Conservation (phyloP, 495 filamentous ascomycete genomes). For the Aspergillus nidulans region DNA sequence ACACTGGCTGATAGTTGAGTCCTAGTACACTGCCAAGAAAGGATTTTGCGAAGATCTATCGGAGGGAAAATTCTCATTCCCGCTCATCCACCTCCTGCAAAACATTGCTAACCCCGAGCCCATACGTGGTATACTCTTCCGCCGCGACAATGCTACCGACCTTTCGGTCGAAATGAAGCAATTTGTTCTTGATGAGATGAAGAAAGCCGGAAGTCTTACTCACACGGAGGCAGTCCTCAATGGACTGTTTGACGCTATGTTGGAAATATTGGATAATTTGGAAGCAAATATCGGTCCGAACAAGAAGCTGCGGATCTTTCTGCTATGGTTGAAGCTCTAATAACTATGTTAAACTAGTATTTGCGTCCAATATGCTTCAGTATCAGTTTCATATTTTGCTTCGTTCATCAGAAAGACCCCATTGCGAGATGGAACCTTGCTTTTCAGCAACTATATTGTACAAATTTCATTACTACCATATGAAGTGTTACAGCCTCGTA, state of each 20-base stretch:
- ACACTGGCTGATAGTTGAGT: background rate
- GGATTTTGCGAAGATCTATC: conserved; percentile 15
- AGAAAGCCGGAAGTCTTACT: background rate
- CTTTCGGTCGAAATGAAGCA: background rate
- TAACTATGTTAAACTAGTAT: no score
- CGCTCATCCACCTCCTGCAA: conserved; percentile 6
- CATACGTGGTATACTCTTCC: background rate
- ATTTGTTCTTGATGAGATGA: background rate
- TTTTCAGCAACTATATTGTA: no score
- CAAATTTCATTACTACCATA: background rate
- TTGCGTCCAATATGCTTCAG: no score
- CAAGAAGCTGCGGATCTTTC: background rate
- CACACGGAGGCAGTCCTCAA: background rate
- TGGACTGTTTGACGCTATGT: background rate
- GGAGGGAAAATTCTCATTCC: conserved; percentile 17
- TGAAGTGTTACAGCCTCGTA: background rate
- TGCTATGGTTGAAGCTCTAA: background rate
- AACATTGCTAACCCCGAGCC: background rate
- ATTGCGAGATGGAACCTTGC: no score
- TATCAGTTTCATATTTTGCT: no score
- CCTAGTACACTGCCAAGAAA: conserved; percentile 12
- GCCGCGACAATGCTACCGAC: background rate
- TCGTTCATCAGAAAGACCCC: no score
- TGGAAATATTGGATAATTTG: background rate
- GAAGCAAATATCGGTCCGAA: background rate